A percentile compares a stretch with the other conserved stretches of the same genome.
Evolutionary conservation across 2,329 filamentous ascomycete genomes (phyloP).

Genomic region (Elsinoe necatrix): DNA sequence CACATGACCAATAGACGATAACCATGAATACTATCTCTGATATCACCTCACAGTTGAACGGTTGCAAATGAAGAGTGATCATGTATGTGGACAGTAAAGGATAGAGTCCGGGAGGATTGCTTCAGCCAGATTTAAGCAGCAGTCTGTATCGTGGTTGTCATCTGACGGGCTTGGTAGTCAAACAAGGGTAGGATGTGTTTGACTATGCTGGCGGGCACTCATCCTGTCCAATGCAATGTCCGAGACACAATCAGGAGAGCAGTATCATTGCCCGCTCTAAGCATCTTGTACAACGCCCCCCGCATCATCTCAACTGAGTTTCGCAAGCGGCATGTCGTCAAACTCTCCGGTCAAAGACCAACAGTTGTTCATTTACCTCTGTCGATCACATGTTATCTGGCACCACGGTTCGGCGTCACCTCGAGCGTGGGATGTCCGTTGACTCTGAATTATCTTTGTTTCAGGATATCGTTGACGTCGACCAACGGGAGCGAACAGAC

Average conservation of each 20-base stretch:
- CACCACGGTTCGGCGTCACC: background rate
- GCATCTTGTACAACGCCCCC: background rate
- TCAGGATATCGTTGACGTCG: constrained; percentile 9
- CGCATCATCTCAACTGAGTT: background rate
- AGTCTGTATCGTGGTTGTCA: background rate
- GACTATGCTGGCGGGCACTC: background rate
- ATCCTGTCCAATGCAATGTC: background rate
- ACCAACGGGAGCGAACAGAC: background rate
- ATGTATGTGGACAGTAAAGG: background rate
- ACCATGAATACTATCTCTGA: background rate
- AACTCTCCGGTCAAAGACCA: background rate
- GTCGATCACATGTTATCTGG: background rate
- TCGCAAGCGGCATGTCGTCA: background rate
- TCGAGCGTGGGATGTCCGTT: background rate
- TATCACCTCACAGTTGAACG: background rate
- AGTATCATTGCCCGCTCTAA: background rate
- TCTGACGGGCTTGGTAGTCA: background rate
- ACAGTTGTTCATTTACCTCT: background rate
- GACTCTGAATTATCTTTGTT: background rate
- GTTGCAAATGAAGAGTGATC: background rate
- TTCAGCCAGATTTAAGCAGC: background rate
- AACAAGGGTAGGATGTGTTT: background rate
- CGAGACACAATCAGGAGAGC: background rate
- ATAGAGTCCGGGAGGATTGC: background rate
- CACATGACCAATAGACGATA: background rate